phyloP scores from a whole-genome alignment of 768 basidiomycete species.

The Pholiota molesta region DNA sequence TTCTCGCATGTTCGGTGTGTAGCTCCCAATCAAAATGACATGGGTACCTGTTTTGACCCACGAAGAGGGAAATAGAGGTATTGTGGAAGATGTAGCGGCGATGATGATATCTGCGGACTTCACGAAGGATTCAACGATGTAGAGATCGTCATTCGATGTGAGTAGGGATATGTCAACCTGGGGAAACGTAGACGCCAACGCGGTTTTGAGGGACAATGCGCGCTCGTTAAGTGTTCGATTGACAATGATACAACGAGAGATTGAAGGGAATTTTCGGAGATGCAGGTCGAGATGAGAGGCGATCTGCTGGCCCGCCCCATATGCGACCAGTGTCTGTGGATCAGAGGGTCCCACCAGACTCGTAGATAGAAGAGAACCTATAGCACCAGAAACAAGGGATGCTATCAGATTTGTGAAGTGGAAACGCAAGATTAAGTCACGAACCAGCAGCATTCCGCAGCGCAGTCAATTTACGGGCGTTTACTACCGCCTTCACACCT shows the following conservation, averaged over 20 bases:
- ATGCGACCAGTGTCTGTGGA: slow-evolving; percentile 56
- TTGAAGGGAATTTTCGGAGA: slow-evolving; percentile 56
- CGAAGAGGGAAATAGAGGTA: slow-evolving; percentile 68
- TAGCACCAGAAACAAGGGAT: background rate
- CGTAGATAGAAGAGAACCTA: slow-evolving; percentile 73
- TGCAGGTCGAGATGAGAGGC: slow-evolving; percentile 66
- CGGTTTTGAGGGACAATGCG: slow-evolving; percentile 35
- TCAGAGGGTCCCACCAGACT: slow-evolving; percentile 46
- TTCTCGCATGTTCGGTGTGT: slow-evolving; percentile 81
- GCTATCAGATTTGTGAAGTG: background rate
- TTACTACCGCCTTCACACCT: slow-evolving; percentile 72
- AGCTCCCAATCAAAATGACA: slow-evolving; percentile 80
- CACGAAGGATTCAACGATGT: slow-evolving; percentile 35
- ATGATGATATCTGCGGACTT: slow-evolving; percentile 60
- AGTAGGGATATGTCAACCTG: slow-evolving; percentile 26
- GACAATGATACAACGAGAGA: slow-evolving; percentile 58
- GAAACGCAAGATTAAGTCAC: slow-evolving; percentile 9
- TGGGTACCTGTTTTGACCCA: slow-evolving; percentile 69
- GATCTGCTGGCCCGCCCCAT: slow-evolving; percentile 77
- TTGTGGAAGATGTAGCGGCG: slow-evolving; percentile 73
- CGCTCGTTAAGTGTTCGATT: slow-evolving; percentile 62
- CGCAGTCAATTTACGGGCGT: slow-evolving; percentile 78
- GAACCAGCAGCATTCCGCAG: slow-evolving; percentile 81
- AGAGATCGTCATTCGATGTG: slow-evolving; percentile 10
- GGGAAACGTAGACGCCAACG: slow-evolving; percentile 27